Evolutionary conservation across 108 stramenopile species (phyloP), one percentile per base, ranked within the genome.

Genomic region (Nitzschia sp.): DNA sequence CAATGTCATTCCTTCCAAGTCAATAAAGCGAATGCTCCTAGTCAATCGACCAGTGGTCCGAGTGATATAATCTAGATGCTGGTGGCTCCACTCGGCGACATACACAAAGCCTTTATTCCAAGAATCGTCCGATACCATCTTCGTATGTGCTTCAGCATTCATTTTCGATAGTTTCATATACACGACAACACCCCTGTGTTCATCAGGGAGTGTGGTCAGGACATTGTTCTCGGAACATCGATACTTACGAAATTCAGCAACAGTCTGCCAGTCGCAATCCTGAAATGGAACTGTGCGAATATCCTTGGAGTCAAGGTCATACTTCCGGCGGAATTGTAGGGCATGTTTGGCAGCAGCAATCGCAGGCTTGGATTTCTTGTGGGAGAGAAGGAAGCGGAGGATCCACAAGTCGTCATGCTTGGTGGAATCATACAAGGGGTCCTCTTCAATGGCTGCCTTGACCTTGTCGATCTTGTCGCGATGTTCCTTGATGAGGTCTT

Each of bases 351-450:
- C 73, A 15, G 73, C 73, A 7, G 59, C 53, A 37, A 37, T 46
- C 10, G 73, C 73, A 43, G 41, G 19, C 51, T 74, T 74, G 19
- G 26, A 9, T 10, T 52, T 52, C 64, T 74, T 74, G 40, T 74
- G 73, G n/a, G 59, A 67, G 50, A 74, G 26, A 8, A 74, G 25
- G 44, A 65, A 74, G 6, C 66, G 42, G 8, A 74, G 43, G 21
- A 74, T 74, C 73, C 73, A 74, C 34, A 74, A 39, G 41, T 74
- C 73, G 46, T 74, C 73, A 38, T 74, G 58, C 22, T 60, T 59
- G 21, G 37, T 42, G 52, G 38, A 8, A 9, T 70, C 69, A 20
- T 59, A 55, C 44, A 25, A 7, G 0, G 58, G 40, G 17, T 59
- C 39, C 26, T 59, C 21, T 21, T 57, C 26, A 6, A 68, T 42